Conservation (phyloP, 495 filamentous ascomycete genomes). For the Hypoxylon intermedium region DNA sequence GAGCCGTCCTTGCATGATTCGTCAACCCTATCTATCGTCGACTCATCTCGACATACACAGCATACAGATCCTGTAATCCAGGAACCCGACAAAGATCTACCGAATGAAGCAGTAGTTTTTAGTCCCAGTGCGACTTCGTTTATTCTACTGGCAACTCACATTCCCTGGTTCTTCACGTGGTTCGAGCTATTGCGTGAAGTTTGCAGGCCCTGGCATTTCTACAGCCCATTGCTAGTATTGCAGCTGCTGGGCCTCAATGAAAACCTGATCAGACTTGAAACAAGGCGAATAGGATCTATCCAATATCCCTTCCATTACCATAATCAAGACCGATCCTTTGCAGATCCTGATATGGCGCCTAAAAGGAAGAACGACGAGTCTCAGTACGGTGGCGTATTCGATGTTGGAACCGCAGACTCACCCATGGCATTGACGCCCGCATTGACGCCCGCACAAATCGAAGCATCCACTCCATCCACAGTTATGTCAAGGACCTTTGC, state of each 20-base stretch:
- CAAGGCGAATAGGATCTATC: too few species aligned
- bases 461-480: neutral
- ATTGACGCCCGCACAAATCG: conserved; percentile 12
- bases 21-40: too few species aligned
- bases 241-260: too few species aligned
- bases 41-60: neutral
- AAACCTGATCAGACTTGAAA: too few species aligned
- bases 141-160: neutral
- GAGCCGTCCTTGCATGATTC: too few species aligned
- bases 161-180: neutral
- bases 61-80: neutral
- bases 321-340: neutral
- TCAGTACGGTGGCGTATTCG: neutral
- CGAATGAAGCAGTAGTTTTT: neutral
- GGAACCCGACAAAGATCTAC: neutral
- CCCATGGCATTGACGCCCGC: conserved; percentile 13
- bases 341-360: neutral
- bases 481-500: neutral
- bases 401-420: conserved; percentile 22
- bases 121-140: neutral
- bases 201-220: too few species aligned
- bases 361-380: neutral
- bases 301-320: too few species aligned
- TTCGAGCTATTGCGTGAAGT: neutral
- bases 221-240: too few species aligned